Base-by-base conservation (phyloP, 371 early-diverging fungal species). In the Mucor plumbeus region DNA sequence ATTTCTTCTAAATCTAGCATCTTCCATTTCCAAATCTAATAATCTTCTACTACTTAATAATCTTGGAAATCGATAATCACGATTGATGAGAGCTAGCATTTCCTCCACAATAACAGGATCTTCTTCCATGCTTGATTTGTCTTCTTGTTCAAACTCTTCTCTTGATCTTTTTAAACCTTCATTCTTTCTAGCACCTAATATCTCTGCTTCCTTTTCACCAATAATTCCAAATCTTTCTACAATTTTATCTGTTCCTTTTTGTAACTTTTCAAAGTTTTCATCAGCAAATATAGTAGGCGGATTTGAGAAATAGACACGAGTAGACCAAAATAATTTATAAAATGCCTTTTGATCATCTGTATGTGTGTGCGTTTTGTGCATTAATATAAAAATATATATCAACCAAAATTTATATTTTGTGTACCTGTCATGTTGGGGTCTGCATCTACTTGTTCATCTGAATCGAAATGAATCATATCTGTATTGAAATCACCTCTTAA, bases 401-500 rank as follows among this genome's bases (percentile, higher is more conserved):
- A 44, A 43, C 21, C 19, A 9, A 19, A 21, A 9, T 35, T 15
- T n/a, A 11, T 21, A 55, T 41, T 0, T 13, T 35, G 50, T 47
- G 7, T 55, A 71, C 77, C 79, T 58, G 83, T 79, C 36, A 75
- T 63, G 5, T 35, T 71, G 15, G 73, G 43, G 61, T 75, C 83
- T 4, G 72, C 72, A 50, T 88, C 86, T 55, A 87, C 83, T 19
- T 76, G 71, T 38, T 84, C 85, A 35, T 87, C 82, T 34, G 70
- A 70, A 48, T 91, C 90, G 56, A 76, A 84, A 15, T 73, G 71
- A 9, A 84, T 75, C 66, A 90, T 90, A 31, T 90, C 88, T 13
- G 76, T 74, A 63, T 94, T 91, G 76, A 92, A 93, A 56, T 94
- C 92, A 39, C 96, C 96, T 10, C 88, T 80, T 48, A 92, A 70